Percentiles rank a stretch among this genome's conserved stretches.
phyloP scores from a whole-genome alignment of 495 filamentous ascomycete genomes.

The Aspergillus cristatus region DNA sequence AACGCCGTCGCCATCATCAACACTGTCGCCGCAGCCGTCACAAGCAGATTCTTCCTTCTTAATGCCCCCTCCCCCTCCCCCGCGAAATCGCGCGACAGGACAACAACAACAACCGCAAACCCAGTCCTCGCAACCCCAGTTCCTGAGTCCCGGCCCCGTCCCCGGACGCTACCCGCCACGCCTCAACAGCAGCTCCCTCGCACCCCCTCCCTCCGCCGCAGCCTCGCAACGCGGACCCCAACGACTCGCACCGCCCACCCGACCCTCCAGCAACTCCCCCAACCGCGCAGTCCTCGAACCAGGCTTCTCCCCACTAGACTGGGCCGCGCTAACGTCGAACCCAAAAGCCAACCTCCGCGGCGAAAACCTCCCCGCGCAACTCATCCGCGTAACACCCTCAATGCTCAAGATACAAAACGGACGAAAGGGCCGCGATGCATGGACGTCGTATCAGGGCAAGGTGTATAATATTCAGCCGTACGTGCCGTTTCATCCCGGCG shows the following conservation, averaged over 20 bases:
- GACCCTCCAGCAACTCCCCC: conserved; percentile 29
- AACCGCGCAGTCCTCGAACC: conserved; percentile 57
- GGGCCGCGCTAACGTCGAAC: conserved; percentile 67
- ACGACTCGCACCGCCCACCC: conserved; percentile 25
- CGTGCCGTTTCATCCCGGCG: conserved; percentile 83
- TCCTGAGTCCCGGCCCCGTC: not conserved
- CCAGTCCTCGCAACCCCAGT: conserved; percentile 1
- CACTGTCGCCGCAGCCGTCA: conserved; percentile 7
- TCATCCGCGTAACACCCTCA: conserved; percentile 65
- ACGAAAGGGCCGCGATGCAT: conserved; percentile 73
- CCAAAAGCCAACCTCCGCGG: conserved; percentile 60
- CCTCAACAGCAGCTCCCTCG: conserved; percentile 13
- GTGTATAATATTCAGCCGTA: conserved; percentile 95
- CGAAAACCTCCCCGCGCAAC: conserved; percentile 39
- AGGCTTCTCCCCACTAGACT: conserved; percentile 89
- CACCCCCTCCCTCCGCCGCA: conserved; percentile 27
- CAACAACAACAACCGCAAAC: conserved; percentile 13
- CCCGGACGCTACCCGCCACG: conserved; percentile 14
- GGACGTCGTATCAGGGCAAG: conserved; percentile 75
- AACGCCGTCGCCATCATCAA: conserved; percentile 12
- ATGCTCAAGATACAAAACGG: conserved; percentile 67
- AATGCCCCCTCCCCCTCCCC: conserved; percentile 31
- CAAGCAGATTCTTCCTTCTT: conserved; percentile 15
- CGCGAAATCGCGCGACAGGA: conserved; percentile 18
- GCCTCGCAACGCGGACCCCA: conserved; percentile 20